Base-by-base conservation (phyloP, 495 filamentous ascomycete genomes). In the Daldinia concentrica region DNA sequence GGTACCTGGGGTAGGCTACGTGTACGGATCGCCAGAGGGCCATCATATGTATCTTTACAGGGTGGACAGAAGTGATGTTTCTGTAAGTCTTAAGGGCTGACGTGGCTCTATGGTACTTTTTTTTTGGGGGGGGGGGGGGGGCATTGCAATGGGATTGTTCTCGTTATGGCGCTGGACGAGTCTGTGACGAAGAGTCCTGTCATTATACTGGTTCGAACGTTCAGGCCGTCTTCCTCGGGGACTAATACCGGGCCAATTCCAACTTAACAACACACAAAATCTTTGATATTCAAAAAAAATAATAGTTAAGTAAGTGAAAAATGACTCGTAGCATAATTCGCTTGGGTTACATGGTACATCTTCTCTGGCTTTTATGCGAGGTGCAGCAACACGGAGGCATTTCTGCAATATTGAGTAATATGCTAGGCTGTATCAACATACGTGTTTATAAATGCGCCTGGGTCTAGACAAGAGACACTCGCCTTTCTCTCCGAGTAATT, bases 51-150 rank as follows among this genome's bases (percentile, higher is more conserved):
- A 27, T 24, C 26, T 11, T 34, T 61, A 30, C 32, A 17, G 30
- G 24, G 41, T 29, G 48, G 17, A 7, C 30, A 39, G 8, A 59
- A 29, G 15, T 55, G 36, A 56, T 43, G 34, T 6, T 34, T 51
- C 14, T 6, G 51, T 50, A 51, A 51, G 59, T 48, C 32, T 34
- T 37, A 8, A 27, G 37, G n/a, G 19, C 22, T 45, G 56, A 55
- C 57, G 57, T 62, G 58, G 58, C 48, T 60, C 32, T 7, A 22
- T 62, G 7, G 9, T 27, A 39, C 11, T n/a, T 51, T 50, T 52
- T n/a, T n/a, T n/a, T n/a, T n/a, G n/a, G n/a, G n/a, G n/a, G n/a
- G n/a, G n/a, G n/a, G n/a, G n/a, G 5, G 45, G 48, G 29, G 58
- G 8, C 19, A 45, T 62, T 48, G 50, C 45, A 68, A 45, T 57